These are phyloP conservation scores for Pittosporum tobira DNA, from an alignment of 129 eudicot genomes.

Conservation along the genomic window DNA sequence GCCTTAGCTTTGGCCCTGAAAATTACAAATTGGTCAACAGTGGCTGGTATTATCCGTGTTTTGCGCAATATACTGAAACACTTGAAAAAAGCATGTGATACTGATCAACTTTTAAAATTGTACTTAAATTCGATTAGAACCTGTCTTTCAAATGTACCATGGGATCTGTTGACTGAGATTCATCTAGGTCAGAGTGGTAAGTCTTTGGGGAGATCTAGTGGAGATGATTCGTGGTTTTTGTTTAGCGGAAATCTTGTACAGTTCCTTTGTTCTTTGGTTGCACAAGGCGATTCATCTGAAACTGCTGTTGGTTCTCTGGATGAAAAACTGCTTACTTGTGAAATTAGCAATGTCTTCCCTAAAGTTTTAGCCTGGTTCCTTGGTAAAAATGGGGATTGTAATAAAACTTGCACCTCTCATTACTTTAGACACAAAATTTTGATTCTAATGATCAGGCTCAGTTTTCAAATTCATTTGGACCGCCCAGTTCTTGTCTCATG, in stretches of 20 bases:
- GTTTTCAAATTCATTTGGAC: constrained; percentile 26
- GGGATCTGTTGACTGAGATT: constrained; percentile 34
- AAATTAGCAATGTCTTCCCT: constrained; percentile 38
- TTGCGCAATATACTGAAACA: constrained; percentile 51
- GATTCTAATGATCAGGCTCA: constrained; percentile 70
- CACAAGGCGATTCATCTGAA: constrained; percentile 11
- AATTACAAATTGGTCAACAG: constrained; percentile 38
- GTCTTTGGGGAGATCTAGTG: constrained; percentile 3
- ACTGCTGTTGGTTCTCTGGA: constrained; percentile 18
- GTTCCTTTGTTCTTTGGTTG: constrained; percentile 55
- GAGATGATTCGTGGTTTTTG: constrained; percentile 14
- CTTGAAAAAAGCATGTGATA: constrained; percentile 39
- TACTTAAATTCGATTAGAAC: constrained; percentile 33
- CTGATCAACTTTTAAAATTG: constrained; percentile 29
- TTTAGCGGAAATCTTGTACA: constrained; percentile 57
- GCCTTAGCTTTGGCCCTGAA: constrained; percentile 23
- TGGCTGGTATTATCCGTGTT: constrained; percentile 45
- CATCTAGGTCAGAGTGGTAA: constrained; percentile 5
- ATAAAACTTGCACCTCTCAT: constrained; percentile 15
- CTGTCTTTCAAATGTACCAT: constrained; percentile 36
- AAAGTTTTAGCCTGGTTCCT: constrained; percentile 48
- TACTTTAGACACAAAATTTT: constrained; percentile 29
- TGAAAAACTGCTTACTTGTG: constrained; percentile 18
- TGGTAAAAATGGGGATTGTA: constrained; percentile 13
- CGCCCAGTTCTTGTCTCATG: constrained; percentile 29